These are phyloP conservation scores for Scutellaria baicalensis DNA, from an alignment of 257 asterid species.

Conservation along the genomic window DNA sequence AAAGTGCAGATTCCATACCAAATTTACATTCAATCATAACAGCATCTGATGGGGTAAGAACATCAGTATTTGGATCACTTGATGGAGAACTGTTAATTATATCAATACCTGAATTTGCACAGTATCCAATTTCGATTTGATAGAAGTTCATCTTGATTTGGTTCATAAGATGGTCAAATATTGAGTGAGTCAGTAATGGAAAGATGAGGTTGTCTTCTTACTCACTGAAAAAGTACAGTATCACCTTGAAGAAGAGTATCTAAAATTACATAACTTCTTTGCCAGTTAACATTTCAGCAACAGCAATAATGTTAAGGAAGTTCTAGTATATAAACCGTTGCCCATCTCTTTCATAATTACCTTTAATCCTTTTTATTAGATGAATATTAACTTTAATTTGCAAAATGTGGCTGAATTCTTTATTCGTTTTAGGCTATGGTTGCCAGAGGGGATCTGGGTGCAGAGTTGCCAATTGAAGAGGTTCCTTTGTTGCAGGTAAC, in stretches of 20 bases:
- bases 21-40: constrained; percentile 81
- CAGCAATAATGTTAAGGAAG: not conserved
- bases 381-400: not conserved
- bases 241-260: not conserved
- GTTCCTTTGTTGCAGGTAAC: constrained; percentile 91
- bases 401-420: constrained; percentile 2
- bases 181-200: not conserved
- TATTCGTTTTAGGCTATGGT: constrained; percentile 74
- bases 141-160: not conserved
- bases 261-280: not conserved
- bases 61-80: not conserved
- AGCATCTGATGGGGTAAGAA: constrained; percentile 92
- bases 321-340: not conserved
- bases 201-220: not conserved
- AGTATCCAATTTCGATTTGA: not conserved
- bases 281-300: not conserved
- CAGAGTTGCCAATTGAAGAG: constrained; percentile 92
- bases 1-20: constrained; percentile 94
- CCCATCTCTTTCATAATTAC: not conserved
- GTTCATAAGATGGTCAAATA: not conserved
- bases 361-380: not conserved
- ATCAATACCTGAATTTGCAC: not conserved
- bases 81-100: not conserved
- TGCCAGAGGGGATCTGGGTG: constrained; percentile 99
- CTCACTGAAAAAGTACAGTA: not conserved